Conservation (phyloP, 2,329 filamentous ascomycete genomes). For the Fusarium subglutinans region DNA sequence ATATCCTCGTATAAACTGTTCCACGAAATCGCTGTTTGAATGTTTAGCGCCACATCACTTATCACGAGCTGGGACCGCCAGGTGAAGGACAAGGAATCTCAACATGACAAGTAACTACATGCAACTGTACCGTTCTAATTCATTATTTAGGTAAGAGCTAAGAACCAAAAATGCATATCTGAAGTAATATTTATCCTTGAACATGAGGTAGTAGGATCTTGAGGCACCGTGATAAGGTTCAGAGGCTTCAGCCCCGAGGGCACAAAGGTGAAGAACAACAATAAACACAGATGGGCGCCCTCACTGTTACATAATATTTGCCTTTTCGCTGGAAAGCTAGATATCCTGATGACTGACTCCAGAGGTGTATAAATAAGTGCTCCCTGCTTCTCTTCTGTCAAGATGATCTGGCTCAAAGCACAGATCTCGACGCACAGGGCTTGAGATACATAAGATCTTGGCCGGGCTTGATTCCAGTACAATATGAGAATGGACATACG, state of each 20-base stretch:
- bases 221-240: no score
- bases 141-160: rapidly evolving
- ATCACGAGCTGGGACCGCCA: rapidly evolving
- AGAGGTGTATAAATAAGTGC: no score
- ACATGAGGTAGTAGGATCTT: neutral
- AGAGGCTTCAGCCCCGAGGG: no score
- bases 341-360: no score
- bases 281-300: no score
- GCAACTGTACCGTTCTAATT: rapidly evolving
- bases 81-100: rapidly evolving
- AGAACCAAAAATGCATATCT: rapidly evolving
- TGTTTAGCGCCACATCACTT: neutral
- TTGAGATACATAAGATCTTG: rapidly evolving
- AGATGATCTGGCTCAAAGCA: no score
- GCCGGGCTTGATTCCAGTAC: rapidly evolving
- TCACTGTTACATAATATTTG: no score
- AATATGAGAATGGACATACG: rapidly evolving
- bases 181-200: rapidly evolving
- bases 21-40: rapidly evolving
- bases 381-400: no score
- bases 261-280: no score
- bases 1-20: neutral
- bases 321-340: no score
- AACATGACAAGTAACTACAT: neutral
- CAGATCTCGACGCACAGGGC: neutral